Percentiles rank a stretch among this genome's conserved stretches.
phyloP scores from a whole-genome alignment of 306 rosid genomes.

The Malus sieversii region DNA sequence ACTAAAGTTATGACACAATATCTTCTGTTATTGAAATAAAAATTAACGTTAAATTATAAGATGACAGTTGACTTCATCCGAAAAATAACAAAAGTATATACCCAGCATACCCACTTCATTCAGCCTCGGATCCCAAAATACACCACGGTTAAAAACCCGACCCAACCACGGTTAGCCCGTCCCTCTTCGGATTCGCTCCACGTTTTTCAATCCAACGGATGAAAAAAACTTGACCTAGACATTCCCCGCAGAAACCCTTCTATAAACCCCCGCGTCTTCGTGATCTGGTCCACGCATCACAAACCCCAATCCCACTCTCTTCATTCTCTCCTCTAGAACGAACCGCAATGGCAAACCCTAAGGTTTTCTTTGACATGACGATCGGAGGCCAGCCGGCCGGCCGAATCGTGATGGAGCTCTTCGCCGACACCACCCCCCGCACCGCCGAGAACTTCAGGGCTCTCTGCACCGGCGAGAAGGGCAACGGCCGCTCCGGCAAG shows the following conservation, averaged over 20 bases:
- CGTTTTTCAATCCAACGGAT: constrained; percentile 47
- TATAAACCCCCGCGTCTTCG: not conserved
- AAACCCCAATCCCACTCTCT: not conserved
- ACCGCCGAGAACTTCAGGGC: constrained; percentile 97
- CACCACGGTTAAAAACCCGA: constrained; percentile 31
- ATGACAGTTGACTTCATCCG: not conserved
- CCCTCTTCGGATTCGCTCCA: constrained; percentile 9
- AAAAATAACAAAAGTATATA: constrained; percentile 24
- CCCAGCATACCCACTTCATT: constrained; percentile 4
- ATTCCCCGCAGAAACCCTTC: constrained; percentile 8
- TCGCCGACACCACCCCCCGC: constrained; percentile 53
- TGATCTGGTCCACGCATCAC: not conserved
- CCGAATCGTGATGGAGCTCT: constrained; percentile 83
- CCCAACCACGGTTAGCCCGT: constrained; percentile 34
- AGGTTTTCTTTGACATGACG: constrained; percentile 69
- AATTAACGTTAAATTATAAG: too few species aligned
- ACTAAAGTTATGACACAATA: too few species aligned
- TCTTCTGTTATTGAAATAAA: too few species aligned
- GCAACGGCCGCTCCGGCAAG: constrained; percentile 60
- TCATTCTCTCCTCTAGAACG: not conserved
- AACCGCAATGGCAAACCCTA: constrained; percentile 53
- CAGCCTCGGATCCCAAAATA: constrained; percentile 32
- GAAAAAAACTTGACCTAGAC: not conserved
- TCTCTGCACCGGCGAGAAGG: constrained; percentile 96
- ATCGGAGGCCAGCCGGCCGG: constrained; percentile 58